phyloP scores from a whole-genome alignment of 257 asterid genomes.

The Linderniella brevidens region DNA sequence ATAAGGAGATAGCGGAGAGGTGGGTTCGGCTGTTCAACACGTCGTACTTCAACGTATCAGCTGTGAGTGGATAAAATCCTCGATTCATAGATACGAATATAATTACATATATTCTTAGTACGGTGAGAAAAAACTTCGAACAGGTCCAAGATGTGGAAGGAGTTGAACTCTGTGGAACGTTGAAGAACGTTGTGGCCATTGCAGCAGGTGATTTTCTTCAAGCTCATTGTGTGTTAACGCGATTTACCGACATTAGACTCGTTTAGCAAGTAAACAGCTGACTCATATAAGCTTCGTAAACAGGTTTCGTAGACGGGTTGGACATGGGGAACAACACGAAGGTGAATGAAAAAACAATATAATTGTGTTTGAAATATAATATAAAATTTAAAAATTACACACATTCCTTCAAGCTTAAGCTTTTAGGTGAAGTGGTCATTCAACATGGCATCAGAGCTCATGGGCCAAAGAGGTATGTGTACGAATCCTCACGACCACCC shows the following conservation, averaged over 20 bases:
- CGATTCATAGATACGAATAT: too few relatives aligned
- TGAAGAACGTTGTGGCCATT: constrained; percentile 72
- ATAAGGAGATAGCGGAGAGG: constrained; percentile 54
- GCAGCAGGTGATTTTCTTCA: constrained; percentile 49
- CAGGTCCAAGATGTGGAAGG: constrained; percentile 96
- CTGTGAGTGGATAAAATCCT: constrained; percentile 32
- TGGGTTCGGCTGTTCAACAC: constrained; percentile 80
- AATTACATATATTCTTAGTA: neutral
- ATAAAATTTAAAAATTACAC: too few relatives aligned
- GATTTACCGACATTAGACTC: neutral
- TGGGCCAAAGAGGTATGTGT: too few relatives aligned
- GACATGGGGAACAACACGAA: constrained; percentile 93
- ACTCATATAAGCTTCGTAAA: constrained; percentile 1
- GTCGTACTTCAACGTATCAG: constrained; percentile 54
- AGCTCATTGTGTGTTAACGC: too few relatives aligned
- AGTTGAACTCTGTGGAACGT: constrained; percentile 83
- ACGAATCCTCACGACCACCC: too few relatives aligned
- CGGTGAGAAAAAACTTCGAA: constrained; percentile 6
- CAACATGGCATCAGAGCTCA: too few relatives aligned
- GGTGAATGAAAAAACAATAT: constrained; percentile 20
- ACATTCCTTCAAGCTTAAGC: too few relatives aligned
- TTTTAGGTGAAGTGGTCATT: too few relatives aligned
- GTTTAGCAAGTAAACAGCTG: constrained; percentile 2
- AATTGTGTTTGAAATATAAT: too few relatives aligned
- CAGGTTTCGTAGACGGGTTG: constrained; percentile 86